Conservation (phyloP, 2,329 filamentous ascomycete genomes). For the Fusarium miscanthi region DNA sequence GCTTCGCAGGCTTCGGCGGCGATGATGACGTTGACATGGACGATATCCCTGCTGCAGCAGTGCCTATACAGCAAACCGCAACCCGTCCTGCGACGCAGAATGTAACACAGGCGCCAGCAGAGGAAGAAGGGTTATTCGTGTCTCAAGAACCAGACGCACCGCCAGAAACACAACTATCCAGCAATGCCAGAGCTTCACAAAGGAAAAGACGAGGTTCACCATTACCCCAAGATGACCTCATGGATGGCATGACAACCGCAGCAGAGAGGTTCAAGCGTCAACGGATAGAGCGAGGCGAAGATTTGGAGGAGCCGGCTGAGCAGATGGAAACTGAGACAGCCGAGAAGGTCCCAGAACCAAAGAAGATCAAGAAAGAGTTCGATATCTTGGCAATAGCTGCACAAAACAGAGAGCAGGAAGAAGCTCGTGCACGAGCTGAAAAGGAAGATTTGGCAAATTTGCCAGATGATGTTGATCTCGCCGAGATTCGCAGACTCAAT, state of each 20-base stretch:
- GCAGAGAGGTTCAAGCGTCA: slow-evolving; percentile 83
- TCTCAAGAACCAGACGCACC: slow-evolving; percentile 58
- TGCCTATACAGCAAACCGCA: background rate
- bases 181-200: slow-evolving; percentile 43
- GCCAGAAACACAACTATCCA: slow-evolving; percentile 36
- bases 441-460: slow-evolving; percentile 63
- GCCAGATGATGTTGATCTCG: slow-evolving; percentile 75
- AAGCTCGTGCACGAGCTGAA: slow-evolving; percentile 68
- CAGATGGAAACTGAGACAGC: slow-evolving; percentile 41
- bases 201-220: slow-evolving; percentile 61
- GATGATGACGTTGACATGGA: slow-evolving; percentile 55
- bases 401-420: slow-evolving; percentile 71
- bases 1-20: slow-evolving; percentile 79
- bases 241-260: slow-evolving; percentile 80
- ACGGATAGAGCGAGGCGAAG: slow-evolving; percentile 69
- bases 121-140: slow-evolving; percentile 64
- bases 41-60: slow-evolving; percentile 27
- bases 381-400: slow-evolving; percentile 76
- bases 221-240: slow-evolving; percentile 63
- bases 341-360: slow-evolving; percentile 41
- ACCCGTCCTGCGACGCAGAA: background rate
- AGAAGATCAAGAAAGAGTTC: slow-evolving; percentile 67
- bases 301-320: slow-evolving; percentile 51
- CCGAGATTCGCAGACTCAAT: slow-evolving; percentile 77
- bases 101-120: background rate